Base-by-base conservation (phyloP, 345 rosid genomes). In the Eutrema yunnanense region DNA sequence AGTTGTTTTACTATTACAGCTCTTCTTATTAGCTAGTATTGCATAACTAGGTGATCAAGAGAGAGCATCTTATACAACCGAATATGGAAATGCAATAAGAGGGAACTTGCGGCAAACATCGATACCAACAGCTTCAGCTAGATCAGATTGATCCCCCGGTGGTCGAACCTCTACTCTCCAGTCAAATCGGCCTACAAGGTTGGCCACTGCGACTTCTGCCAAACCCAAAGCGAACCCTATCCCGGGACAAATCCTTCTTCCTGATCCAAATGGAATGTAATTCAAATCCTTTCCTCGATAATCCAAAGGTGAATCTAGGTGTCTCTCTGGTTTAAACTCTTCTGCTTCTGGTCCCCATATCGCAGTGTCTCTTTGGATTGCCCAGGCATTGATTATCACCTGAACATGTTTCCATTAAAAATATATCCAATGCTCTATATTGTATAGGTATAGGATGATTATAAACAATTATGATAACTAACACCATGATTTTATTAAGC, bases 271-370 rank as follows among this genome's bases (percentile, higher is more conserved):
- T 32, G 74, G 74, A 8, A 71, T 71, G 66, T 12, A 71, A 40
- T 60, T 59, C n/a, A 57, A 56, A 49, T 71, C 59, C 30, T 71
- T 49, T 60, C 74, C 67, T 3, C 56, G 37, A 26, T 44, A 71
- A 59, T 60, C 67, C 6, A 37, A 12, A 44, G 16, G 4, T 48
- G 58, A 47, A 4, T 48, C 13, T 47, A 71, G 37, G 36, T 48
- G 67, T 44, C 88, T 79, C 19, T 53, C 60, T 1, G 90, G 88
- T 46, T 81, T 83, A 60, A 81, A 81, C 38, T 78, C 82, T 43
- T 74, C 59, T 9, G 84, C 82, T 12, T 85, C 84, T 0, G 69
- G 53, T 43, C 91, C 91, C 87, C 91, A 83, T 32, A 44, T 56
- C 13, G 70, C 73, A 26, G 80, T 60, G 42, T 80, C 73, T 46